These are phyloP conservation scores for Rhododendron ovatum DNA, from an alignment of 148 eudicot species.

Conservation along the genomic window DNA sequence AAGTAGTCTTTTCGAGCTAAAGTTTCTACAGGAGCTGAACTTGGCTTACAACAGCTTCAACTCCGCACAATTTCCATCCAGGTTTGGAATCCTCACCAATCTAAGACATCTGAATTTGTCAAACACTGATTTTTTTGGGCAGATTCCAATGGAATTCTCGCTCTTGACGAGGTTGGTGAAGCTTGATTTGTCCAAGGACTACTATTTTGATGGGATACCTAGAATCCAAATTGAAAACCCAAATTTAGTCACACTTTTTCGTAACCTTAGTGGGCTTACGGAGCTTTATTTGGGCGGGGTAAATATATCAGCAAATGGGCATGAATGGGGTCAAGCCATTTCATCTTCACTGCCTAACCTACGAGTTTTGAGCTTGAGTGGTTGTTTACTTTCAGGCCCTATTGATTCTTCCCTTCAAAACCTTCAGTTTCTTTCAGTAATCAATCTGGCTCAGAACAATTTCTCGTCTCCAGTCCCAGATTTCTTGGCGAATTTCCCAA, in stretches of 20 bases:
- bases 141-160: slow-evolving; percentile 27
- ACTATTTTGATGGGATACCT: not conserved
- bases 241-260: not conserved
- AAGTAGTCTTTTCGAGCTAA: too few species aligned
- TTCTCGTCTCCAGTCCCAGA: not conserved
- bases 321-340: slow-evolving; percentile 12
- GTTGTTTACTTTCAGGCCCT: slow-evolving; percentile 15
- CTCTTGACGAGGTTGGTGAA: slow-evolving; percentile 15
- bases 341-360: slow-evolving; percentile 19
- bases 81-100: too few species aligned
- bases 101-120: too few species aligned
- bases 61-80: too few species aligned
- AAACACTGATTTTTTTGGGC: not conserved
- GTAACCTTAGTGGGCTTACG: not conserved
- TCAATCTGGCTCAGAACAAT: slow-evolving; percentile 5
- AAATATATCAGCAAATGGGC: slow-evolving; percentile 3
- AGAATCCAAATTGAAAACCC: not conserved
- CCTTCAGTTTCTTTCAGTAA: not conserved
- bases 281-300: slow-evolving; percentile 12
- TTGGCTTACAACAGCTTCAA: too few species aligned
- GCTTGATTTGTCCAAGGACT: slow-evolving; percentile 21
- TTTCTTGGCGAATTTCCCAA: not conserved
- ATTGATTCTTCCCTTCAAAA: slow-evolving; percentile 5
- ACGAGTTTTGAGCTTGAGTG: slow-evolving; percentile 13
- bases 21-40: too few species aligned